Evolutionary conservation across 2,329 filamentous ascomycete species (phyloP), one percentile per base, ranked within the genome.

Genomic region (Clonostachys rhizophaga): DNA sequence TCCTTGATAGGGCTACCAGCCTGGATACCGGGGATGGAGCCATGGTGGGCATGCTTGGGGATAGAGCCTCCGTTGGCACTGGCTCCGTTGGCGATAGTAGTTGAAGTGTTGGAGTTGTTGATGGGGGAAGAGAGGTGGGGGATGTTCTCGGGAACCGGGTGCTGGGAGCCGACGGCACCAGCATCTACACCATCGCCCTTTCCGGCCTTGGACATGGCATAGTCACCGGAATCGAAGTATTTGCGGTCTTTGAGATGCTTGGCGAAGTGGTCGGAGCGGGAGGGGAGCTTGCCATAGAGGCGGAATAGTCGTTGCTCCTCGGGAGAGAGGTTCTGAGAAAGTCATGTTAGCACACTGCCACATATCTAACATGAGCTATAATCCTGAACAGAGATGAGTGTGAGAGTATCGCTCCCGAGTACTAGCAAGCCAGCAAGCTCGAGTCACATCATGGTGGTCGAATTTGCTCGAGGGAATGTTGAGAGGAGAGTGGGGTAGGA

Each of bases 211-310:
- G 88, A 92, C 73, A 96, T 88, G 63, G 91, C 91, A 62, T 96
- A 96, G 74, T 96, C 91, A 63, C 91, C 91, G 50, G 88, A 94
- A 75, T 96, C 91, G 70, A 96, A 96, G 75, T 96, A 96, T 75
- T 95, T 99, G 76, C 94, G 91, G 69, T 97, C 94, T 81, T 96
- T 96, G 65, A 97, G 83, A 67, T 97, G 95, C 78, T 97, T 97
- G 77, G 95, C 91, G 59, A 97, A 86, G 62, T 96, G 82, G 69
- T 96, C 92, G 68, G 91, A 95, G 69, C 94, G 94, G 70, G 88
- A 95, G 54, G 94, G 94, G 51, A 97, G 86, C 74, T 97, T 97
- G 72, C 94, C 94, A 70, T 99, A 99, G 55, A 97, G 86, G 55
- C 91, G 88, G 79, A 97, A 94, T 63, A 97, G 86, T 54, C 89